Conservation (phyloP, 169 alveolate genomes). For the Plasmodium ovale region DNA sequence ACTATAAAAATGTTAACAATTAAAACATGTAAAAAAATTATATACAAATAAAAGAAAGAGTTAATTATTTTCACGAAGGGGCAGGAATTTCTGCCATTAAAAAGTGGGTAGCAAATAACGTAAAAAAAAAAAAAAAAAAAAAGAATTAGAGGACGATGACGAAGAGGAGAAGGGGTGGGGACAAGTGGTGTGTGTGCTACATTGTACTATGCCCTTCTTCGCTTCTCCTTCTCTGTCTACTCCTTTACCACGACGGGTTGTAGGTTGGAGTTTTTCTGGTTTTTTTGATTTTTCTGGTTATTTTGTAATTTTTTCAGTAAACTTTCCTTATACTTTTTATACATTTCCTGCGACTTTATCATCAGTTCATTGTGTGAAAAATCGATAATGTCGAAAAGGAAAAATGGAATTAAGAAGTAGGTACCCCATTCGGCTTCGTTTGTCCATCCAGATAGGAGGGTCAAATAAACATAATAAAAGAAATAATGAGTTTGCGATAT, state of each 20-base stretch:
- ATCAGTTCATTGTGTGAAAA: constrained; percentile 43
- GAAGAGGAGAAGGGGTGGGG: too few relatives aligned
- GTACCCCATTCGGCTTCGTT: constrained; percentile 76
- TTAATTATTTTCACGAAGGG: neutral
- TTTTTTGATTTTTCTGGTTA: constrained; percentile 1
- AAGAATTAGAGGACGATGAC: too few relatives aligned
- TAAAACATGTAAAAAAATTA: neutral
- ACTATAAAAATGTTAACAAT: too few relatives aligned
- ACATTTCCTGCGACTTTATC: constrained; percentile 28
- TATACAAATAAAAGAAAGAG: neutral
- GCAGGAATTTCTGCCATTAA: neutral
- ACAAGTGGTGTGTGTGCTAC: too few relatives aligned
- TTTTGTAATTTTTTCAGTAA: constrained; percentile 24
- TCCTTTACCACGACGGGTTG: too few relatives aligned
- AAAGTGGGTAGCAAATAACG: neutral
- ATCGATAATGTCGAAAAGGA: constrained; percentile 25
- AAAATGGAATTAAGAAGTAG: constrained; percentile 30
- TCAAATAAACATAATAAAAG: constrained; percentile 66
- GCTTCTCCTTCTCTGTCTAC: too few relatives aligned
- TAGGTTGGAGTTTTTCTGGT: too few relatives aligned
- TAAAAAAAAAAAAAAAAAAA: too few relatives aligned
- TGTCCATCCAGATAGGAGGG: constrained; percentile 70
- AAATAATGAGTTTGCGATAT: constrained; percentile 63
- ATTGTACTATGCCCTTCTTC: neutral
- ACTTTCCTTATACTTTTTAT: constrained; percentile 42